Percentiles rank a stretch among this genome's conserved stretches.
phyloP scores from a whole-genome alignment of 2,329 filamentous ascomycete genomes.

The Diaporthe vexans region DNA sequence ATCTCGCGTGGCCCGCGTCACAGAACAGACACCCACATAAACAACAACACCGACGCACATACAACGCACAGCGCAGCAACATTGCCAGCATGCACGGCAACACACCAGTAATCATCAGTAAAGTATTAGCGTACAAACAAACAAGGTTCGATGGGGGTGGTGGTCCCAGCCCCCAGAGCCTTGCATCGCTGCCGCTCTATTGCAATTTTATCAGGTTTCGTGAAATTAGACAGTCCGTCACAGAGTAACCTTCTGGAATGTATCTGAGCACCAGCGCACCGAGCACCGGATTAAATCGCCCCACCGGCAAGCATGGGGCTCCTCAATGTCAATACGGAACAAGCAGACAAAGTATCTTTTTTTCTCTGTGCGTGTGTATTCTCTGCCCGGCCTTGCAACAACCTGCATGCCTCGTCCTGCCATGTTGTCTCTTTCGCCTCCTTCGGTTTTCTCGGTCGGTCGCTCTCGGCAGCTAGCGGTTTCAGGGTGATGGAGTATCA shows the following conservation, averaged over 20 bases:
- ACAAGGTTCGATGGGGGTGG: conserved; percentile 17
- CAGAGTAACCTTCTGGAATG: conserved; percentile 33
- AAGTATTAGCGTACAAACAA: background rate
- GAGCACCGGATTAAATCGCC: background rate
- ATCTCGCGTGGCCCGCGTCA: conserved; percentile 21
- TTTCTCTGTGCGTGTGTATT: background rate
- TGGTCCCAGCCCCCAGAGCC: background rate
- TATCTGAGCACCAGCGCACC: conserved; percentile 6
- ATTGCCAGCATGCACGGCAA: background rate
- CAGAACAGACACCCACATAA: background rate
- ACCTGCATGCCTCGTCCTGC: background rate
- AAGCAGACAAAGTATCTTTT: conserved; percentile 18
- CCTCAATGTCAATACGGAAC: conserved; percentile 21
- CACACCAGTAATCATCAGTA: background rate
- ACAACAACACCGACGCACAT: background rate
- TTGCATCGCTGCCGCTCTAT: conserved; percentile 11
- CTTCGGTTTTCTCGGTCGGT: conserved; percentile 11
- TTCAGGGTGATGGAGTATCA: conserved; percentile 38
- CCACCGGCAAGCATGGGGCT: background rate
- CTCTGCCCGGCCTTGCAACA: background rate
- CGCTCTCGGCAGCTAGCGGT: conserved; percentile 35
- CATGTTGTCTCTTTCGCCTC: background rate
- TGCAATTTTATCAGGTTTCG: background rate
- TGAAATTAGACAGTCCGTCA: conserved; percentile 17
- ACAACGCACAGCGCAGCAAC: background rate